A percentile compares a stretch with the other conserved stretches of the same genome.
Evolutionary conservation across 441 rosid genomes (phyloP).

Genomic region (Lepidium campestre): DNA sequence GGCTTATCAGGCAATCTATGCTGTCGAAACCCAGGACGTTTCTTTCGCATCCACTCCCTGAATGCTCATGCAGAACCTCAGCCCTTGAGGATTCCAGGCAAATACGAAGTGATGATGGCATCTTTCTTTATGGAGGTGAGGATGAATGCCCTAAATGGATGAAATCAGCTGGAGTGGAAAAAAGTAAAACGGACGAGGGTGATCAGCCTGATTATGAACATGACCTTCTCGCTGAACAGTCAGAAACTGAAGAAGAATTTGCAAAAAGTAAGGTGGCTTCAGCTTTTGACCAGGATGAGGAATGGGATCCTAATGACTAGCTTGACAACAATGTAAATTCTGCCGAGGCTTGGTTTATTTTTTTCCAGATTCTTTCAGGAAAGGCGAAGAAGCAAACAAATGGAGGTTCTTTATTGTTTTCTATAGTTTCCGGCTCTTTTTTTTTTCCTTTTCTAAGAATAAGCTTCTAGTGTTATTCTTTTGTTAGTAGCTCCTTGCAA

Average conservation of each 20-base stretch:
- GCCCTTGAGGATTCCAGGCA: conserved; percentile 33
- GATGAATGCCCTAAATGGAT: conserved; percentile 94
- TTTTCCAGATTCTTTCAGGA: conserved; percentile 26
- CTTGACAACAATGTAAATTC: conserved; percentile 1
- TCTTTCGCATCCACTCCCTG: conserved; percentile 90
- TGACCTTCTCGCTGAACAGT: conserved; percentile 43
- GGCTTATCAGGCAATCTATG: conserved; percentile 67
- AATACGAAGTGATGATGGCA: conserved; percentile 45
- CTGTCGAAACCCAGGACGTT: conserved; percentile 61
- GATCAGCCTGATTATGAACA: conserved; percentile 57
- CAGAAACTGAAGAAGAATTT: conserved; percentile 46
- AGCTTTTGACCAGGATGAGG: conserved; percentile 66
- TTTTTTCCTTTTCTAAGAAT: conserved; percentile 30
- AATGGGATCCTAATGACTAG: conserved; percentile 95
- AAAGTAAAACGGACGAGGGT: conserved; percentile 34
- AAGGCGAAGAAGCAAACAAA: conserved; percentile 26
- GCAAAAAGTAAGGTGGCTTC: conserved; percentile 39
- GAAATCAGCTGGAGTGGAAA: conserved; percentile 42
- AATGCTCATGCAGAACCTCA: conserved; percentile 85
- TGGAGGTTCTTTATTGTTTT: conserved; percentile 29
- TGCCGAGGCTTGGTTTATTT: conserved; percentile 22
- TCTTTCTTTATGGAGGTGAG: conserved; percentile 66
- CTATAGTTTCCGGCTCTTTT: conserved; percentile 27
- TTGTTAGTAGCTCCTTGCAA: conserved; percentile 26
- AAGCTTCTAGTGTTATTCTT: conserved; percentile 45